phyloP scores from a whole-genome alignment of 805 yeast genomes.

The Candida corydali region DNA sequence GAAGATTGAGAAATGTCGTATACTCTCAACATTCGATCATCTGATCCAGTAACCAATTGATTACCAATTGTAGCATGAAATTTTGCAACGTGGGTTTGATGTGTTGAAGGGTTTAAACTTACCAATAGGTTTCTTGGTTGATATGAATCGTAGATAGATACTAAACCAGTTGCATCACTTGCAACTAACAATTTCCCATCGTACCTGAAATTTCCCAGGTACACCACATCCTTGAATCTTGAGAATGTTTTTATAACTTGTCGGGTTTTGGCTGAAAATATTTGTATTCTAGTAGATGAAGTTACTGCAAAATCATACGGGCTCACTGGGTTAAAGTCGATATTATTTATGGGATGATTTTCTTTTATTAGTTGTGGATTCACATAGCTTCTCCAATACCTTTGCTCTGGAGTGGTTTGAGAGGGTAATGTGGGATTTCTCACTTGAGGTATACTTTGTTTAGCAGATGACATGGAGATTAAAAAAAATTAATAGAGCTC shows the following conservation, averaged over 20 bases:
- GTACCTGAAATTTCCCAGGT: slow-evolving; percentile 82
- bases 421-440: slow-evolving; percentile 77
- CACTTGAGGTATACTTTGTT: slow-evolving; percentile 59
- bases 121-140: slow-evolving; percentile 77
- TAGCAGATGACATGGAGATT: slow-evolving; percentile 63
- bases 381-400: slow-evolving; percentile 85
- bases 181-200: slow-evolving; percentile 93
- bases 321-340: slow-evolving; percentile 77
- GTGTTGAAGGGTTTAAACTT: slow-evolving; percentile 75
- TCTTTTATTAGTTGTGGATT: slow-evolving; percentile 90
- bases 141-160: slow-evolving; percentile 82
- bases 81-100: slow-evolving; percentile 90
- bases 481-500: background rate
- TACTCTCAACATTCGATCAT: slow-evolving; percentile 80
- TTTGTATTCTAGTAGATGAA: slow-evolving; percentile 85
- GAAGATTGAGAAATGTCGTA: slow-evolving; percentile 80
- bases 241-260: slow-evolving; percentile 83
- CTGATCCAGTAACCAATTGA: slow-evolving; percentile 81
- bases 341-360: slow-evolving; percentile 85
- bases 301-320: slow-evolving; percentile 95
- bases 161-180: slow-evolving; percentile 92
- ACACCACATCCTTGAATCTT: slow-evolving; percentile 87
- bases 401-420: slow-evolving; percentile 85
- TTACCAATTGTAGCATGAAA: slow-evolving; percentile 79
- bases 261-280: slow-evolving; percentile 90